A percentile compares a stretch with the other conserved stretches of the same genome.
Evolutionary conservation across 495 filamentous ascomycete species (phyloP).

Genomic region (Neurospora hispaniola): DNA sequence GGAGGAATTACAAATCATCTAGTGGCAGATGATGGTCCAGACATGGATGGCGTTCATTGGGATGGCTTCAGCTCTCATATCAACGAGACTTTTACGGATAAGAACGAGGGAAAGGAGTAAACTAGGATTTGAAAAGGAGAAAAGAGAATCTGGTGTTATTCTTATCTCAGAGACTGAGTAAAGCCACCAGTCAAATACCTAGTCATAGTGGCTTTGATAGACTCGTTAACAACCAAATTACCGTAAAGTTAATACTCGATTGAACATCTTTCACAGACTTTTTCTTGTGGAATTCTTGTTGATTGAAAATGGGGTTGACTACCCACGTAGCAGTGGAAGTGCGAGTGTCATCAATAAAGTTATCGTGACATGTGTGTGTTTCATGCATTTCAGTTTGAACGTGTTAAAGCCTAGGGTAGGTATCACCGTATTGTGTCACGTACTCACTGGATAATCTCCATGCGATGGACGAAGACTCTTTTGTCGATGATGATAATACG

Average conservation of each 20-base stretch:
- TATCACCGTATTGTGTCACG: too few species aligned
- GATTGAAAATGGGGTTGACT: too few species aligned
- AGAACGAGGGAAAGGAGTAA: not conserved
- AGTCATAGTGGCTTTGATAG: not conserved
- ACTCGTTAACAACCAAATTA: not conserved
- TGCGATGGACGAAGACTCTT: too few species aligned
- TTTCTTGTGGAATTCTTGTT: too few species aligned
- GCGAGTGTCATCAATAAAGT: too few species aligned
- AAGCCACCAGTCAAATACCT: not conserved
- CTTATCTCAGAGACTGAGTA: not conserved
- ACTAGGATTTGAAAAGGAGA: not conserved
- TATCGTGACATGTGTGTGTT: too few species aligned
- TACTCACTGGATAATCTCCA: too few species aligned
- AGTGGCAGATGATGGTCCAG: not conserved
- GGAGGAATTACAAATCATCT: not conserved
- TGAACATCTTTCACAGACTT: not conserved
- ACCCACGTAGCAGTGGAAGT: too few species aligned
- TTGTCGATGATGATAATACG: too few species aligned
- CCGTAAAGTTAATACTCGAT: not conserved
- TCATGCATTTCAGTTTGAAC: too few species aligned
- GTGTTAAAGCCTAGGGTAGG: too few species aligned
- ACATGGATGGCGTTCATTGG: not conserved
- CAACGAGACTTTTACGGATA: not conserved
- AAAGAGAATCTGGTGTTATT: not conserved
- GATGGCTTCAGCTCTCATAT: not conserved